Base-by-base conservation (phyloP, 192 early-diverging fungal genomes). In the Backusella australiensis region DNA sequence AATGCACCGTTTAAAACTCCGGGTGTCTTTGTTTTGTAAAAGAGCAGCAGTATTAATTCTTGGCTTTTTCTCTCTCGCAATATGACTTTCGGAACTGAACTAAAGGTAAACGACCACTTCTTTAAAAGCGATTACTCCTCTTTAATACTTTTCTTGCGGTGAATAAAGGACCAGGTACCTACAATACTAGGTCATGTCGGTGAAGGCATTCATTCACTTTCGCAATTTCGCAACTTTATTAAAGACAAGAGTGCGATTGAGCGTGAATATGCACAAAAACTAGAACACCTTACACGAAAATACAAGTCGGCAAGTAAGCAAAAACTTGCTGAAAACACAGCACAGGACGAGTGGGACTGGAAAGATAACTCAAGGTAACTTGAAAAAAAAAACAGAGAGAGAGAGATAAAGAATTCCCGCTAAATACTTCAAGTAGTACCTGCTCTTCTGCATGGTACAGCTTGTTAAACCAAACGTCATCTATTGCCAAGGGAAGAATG, bases 191-290 rank as follows among this genome's bases (percentile, higher is more conserved):
- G 87, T 44, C 82, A 87, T 79, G 80, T 90, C 5, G 78, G 81
- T 26, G 85, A 88, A 29, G 85, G 87, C 7, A 86, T 94, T 44
- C 81, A 85, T 8, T 93, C 92, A 63, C 67, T 92, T 29, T 69
- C 77, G 56, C 92, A 94, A 49, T 89, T 94, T 65, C 85, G 90
- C 23, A 91, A 90, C 59, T 94, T 93, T 80, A 77, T 90, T 35
- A 88, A 87, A 68, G 93, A 95, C 23, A 84, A 88, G 11, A 86
- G 89, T 26, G 88, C 88, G 26, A 83, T 94, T 29, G 93, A 95
- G 70, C 83, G 85, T 34, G 93, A 95, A 39, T 94, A 88, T 78
- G 86, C 90, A 7, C 84, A 86, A 70, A 87, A 89, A 75, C 83
- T 94, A 34, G 93, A 94, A 46, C 69, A 77, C 0, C 76, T 95